A percentile compares a stretch with the other conserved stretches of the same genome.
Conservation (phyloP, 2,329 filamentous ascomycete species). For the Paracamarosporium sp. region DNA sequence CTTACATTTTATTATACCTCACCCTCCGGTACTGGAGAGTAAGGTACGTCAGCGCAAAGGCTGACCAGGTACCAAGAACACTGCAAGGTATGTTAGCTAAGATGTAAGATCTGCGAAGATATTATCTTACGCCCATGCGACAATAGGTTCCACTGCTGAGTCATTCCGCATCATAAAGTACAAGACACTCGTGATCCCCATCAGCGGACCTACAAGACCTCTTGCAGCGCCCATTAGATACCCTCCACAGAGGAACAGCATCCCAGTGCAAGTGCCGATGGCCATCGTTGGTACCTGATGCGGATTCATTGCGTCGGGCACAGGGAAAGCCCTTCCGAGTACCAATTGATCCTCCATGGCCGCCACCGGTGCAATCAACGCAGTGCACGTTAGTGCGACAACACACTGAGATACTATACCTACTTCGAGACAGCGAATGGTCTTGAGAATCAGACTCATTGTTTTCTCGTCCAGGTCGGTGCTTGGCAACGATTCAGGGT, state of each 20-base stretch:
- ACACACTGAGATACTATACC: neutral
- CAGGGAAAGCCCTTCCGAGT: neutral
- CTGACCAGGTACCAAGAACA: slow-evolving; percentile 19
- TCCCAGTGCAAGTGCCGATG: neutral
- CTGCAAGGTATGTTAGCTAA: neutral
- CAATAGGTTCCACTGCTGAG: slow-evolving; percentile 16
- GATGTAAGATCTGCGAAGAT: neutral
- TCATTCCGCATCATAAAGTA: slow-evolving; percentile 31
- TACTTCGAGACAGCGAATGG: neutral
- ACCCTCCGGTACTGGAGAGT: slow-evolving; percentile 17
- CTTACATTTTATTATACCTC: slow-evolving; percentile 17
- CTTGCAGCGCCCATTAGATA: neutral
- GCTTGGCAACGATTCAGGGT: neutral
- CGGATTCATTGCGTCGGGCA: neutral
- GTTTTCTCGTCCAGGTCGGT: neutral
- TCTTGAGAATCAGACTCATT: neutral
- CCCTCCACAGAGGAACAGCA: slow-evolving; percentile 2
- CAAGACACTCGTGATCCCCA: slow-evolving; percentile 27
- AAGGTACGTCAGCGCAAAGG: slow-evolving; percentile 17
- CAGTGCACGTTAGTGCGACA: neutral
- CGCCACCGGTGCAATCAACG: neutral
- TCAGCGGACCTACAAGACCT: slow-evolving; percentile 16
- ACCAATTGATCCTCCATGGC: neutral
- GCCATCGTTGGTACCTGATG: neutral
- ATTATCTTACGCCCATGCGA: slow-evolving; percentile 27